Evolutionary conservation across 148 eudicot genomes (phyloP), one percentile per base, ranked within the genome.

Genomic region (Vaccinium vitisidaea): DNA sequence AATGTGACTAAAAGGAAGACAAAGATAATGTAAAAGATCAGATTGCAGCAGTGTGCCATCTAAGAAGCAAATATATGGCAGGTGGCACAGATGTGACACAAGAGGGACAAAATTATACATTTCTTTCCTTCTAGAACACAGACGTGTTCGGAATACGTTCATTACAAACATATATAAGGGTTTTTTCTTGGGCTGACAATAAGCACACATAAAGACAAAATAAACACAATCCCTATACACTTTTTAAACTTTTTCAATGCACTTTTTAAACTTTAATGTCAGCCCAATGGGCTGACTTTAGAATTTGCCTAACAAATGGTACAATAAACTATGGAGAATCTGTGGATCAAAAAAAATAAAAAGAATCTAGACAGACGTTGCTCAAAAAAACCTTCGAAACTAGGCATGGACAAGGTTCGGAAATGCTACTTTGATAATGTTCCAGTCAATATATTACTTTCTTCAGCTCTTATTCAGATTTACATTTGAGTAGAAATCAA

Each of bases 1-100:
- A 69, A 90, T 79, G 84, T 92, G 94, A 81, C 94, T 92, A 82
- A 50, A 39, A 27, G 8, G 25, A 58, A 81, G 53, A 81, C 30
- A 18, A 23, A 4, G 50, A 25, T 0, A 56, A 8, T 21, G 46
- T 19, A 70, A 82, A 32, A 70, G 78, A 82, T 82, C 63, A 43
- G 46, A 43, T 32, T 70, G 59, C 48, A 49, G 18, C 50, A 70
- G 39, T 2, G 4, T 43, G 43, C 73, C 32, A 67, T 0, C 36
- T n/a, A 25, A 67, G 73, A 67, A 67, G 73, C 73, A 25, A 23
- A 67, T 1, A 27, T 11, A 12, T 1, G 39, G 36, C 73, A 11
- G 32, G 73, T 11, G 73, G 36, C 32, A 25, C 36, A 25, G 36
- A 67, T 11, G 13, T 27, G 36, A 27, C 27, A 61, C 27, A 4